A percentile compares a stretch with the other conserved stretches of the same genome.
Evolutionary conservation across 1,284 basidiomycete genomes (phyloP).

Genomic region (Melampsora occidentalis): DNA sequence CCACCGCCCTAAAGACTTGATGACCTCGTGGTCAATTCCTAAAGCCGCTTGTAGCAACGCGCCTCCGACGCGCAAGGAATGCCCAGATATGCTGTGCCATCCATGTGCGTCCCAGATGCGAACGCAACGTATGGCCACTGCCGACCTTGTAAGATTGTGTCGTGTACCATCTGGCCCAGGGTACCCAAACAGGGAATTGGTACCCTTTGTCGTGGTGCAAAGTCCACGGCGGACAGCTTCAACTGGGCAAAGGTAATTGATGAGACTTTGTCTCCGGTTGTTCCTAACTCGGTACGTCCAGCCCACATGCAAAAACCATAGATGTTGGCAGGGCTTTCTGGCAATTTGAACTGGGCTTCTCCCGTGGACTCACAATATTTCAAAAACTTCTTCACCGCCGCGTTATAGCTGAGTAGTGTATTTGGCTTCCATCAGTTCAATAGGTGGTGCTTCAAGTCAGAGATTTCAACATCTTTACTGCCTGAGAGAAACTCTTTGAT

Average conservation of each 20-base stretch:
- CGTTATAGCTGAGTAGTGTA: background rate
- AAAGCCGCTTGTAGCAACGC: background rate
- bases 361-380: background rate
- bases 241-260: background rate
- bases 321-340: background rate
- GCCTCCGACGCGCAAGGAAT: conserved; percentile 18
- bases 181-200: too few relatives aligned
- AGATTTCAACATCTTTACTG: too few relatives aligned
- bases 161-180: too few relatives aligned
- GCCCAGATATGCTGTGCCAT: background rate
- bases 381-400: background rate
- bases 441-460: background rate
- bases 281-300: background rate
- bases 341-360: background rate
- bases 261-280: background rate
- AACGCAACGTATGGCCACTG: too few relatives aligned
- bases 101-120: too few relatives aligned
- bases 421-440: background rate
- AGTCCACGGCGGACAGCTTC: background rate
- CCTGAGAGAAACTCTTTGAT: too few relatives aligned
- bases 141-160: too few relatives aligned
- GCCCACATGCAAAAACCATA: conserved; percentile 2
- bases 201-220: background rate
- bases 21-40: background rate
- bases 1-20: background rate